A percentile compares a stretch with the other conserved stretches of the same genome.
Evolutionary conservation across 2,329 filamentous ascomycete genomes (phyloP).

Genomic region (Aspergillus texensis): DNA sequence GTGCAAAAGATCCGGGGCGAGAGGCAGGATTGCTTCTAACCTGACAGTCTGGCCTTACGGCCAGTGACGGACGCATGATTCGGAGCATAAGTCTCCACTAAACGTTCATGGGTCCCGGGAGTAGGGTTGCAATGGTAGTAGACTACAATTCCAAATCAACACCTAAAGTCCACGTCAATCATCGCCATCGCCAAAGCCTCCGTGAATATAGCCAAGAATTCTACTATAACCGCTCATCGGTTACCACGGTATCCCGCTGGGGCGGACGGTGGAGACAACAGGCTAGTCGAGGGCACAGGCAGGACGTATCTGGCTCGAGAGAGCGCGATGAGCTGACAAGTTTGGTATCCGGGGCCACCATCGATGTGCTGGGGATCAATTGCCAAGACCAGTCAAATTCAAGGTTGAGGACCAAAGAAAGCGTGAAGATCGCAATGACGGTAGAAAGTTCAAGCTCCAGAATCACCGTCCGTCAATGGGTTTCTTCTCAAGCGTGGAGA

Average conservation of each 20-base stretch:
- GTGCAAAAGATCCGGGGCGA: background rate
- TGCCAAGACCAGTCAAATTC: background rate
- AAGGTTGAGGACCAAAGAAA: background rate
- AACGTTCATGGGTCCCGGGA: background rate
- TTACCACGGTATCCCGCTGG: background rate
- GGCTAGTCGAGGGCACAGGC: background rate
- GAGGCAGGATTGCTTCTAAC: background rate
- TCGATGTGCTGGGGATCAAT: background rate
- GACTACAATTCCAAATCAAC: constrained; percentile 1
- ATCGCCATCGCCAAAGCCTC: background rate
- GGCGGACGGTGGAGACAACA: background rate
- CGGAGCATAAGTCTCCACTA: background rate
- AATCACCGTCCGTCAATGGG: constrained; percentile 2
- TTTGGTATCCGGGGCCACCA: background rate
- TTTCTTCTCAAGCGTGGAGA: constrained; percentile 4
- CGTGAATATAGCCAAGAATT: background rate
- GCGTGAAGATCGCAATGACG: background rate
- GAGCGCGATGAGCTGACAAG: background rate
- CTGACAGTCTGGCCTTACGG: background rate
- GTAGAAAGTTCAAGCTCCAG: background rate
- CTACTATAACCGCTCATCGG: background rate
- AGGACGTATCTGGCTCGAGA: background rate
- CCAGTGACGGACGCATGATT: background rate
- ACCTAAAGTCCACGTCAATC: background rate
- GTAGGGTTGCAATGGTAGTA: background rate